Evolutionary conservation across 164 flowering plant species (phyloP).

Genomic region (Umbellularia californica): DNA sequence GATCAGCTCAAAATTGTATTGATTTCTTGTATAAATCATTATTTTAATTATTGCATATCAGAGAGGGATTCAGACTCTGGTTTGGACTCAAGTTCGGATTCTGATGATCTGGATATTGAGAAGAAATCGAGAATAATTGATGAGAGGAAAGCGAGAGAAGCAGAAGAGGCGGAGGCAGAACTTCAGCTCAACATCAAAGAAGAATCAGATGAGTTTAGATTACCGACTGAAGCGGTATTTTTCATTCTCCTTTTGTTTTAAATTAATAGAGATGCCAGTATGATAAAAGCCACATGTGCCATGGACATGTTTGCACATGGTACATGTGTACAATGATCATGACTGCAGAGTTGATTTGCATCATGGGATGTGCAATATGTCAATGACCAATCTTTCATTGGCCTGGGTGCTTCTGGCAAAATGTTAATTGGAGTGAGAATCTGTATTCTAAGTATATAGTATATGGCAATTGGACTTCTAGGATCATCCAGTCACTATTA

Average conservation of each 20-base stretch:
- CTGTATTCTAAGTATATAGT: not conserved
- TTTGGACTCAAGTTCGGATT: constrained; percentile 44
- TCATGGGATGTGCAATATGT: no score
- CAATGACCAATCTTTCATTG: no score
- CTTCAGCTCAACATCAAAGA: constrained; percentile 63
- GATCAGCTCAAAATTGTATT: not conserved
- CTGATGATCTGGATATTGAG: constrained; percentile 52
- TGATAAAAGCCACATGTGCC: not conserved
- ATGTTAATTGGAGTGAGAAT: no score
- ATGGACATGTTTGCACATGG: not conserved
- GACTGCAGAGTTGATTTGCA: not conserved
- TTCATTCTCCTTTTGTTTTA: not conserved
- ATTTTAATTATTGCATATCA: constrained; percentile 5
- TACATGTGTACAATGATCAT: not conserved
- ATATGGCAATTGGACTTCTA: not conserved
- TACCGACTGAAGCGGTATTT: constrained; percentile 75
- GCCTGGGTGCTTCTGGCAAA: no score
- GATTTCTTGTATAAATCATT: not conserved
- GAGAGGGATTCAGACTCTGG: constrained; percentile 35
- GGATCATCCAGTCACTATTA: not conserved
- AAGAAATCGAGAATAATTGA: constrained; percentile 50
- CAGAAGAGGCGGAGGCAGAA: constrained; percentile 57
- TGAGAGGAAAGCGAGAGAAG: constrained; percentile 38
- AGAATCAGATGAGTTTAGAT: constrained; percentile 76
- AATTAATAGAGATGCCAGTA: not conserved